phyloP scores from a whole-genome alignment of 2,329 filamentous ascomycete species.

The Epichloe baconii region DNA sequence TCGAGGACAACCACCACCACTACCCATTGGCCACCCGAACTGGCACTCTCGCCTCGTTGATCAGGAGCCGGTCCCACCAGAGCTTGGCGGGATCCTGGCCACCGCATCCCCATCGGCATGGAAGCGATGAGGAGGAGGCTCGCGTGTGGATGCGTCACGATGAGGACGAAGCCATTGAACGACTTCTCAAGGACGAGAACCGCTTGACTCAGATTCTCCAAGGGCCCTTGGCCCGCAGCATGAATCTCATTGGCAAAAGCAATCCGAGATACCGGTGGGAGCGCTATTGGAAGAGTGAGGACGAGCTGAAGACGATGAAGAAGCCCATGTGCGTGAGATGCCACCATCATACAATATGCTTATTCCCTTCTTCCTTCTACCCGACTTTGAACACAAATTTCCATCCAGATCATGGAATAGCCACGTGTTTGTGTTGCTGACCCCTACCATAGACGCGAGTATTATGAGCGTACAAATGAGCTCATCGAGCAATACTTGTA shows the following conservation, averaged over 20 bases:
- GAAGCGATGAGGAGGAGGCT: conserved; percentile 21
- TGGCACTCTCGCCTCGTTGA: conserved; percentile 24
- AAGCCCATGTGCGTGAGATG: conserved; percentile 45
- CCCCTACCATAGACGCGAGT: conserved; percentile 41
- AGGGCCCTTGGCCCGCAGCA: conserved; percentile 64
- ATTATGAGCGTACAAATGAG: conserved; percentile 82
- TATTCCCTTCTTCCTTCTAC: neutral
- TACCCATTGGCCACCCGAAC: conserved; percentile 23
- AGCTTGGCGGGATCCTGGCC: conserved; percentile 17
- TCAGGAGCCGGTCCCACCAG: conserved; percentile 25
- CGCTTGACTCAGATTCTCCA: conserved; percentile 46
- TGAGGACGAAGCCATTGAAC: conserved; percentile 31
- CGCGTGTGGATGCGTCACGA: conserved; percentile 12
- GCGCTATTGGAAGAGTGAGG: conserved; percentile 71
- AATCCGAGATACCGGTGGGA: conserved; percentile 82
- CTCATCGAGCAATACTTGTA: conserved; percentile 87
- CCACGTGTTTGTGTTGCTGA: neutral
- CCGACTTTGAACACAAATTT: neutral
- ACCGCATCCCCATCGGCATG: conserved; percentile 9
- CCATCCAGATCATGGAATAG: neutral
- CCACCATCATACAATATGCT: neutral
- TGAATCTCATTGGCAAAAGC: conserved; percentile 76
- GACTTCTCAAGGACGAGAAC: conserved; percentile 39
- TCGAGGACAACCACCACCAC: conserved; percentile 18
- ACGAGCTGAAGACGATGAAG: conserved; percentile 57